phyloP scores from a whole-genome alignment of 140 eudicot genomes.

The Anethum foeniculum region DNA sequence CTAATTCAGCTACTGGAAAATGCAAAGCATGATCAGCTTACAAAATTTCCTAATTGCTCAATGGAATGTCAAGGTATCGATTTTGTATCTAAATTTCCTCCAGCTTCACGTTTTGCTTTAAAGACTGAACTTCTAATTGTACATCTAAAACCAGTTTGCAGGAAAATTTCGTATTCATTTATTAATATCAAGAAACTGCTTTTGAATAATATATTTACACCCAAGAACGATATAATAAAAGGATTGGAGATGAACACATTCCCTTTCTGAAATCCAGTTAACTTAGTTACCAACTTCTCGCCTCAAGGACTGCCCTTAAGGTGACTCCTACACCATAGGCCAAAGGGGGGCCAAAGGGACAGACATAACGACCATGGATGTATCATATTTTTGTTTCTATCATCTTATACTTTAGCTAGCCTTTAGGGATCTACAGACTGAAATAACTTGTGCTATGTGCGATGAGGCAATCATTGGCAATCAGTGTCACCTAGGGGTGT shows the following conservation, averaged over 20 bases:
- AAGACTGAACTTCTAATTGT: not conserved
- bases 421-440: not conserved
- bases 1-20: conserved; percentile 49
- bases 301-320: not conserved
- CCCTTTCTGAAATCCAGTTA: not conserved
- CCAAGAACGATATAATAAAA: not conserved
- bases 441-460: not conserved
- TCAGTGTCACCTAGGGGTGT: not conserved
- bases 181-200: not conserved
- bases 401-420: not conserved
- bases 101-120: not conserved
- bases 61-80: conserved; percentile 18
- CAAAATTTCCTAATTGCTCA: conserved; percentile 18
- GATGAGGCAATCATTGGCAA: not conserved
- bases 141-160: not conserved
- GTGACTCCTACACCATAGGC: not conserved
- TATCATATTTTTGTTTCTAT: not conserved
- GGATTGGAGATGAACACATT: not conserved
- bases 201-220: not conserved
- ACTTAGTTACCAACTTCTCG: not conserved
- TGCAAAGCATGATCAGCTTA: conserved; percentile 28
- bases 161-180: not conserved
- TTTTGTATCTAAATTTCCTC: not conserved
- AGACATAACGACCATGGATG: not conserved
- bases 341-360: not conserved